Conservation (phyloP, 805 yeast species). For the Vanderwaltozyma tropicalis region DNA sequence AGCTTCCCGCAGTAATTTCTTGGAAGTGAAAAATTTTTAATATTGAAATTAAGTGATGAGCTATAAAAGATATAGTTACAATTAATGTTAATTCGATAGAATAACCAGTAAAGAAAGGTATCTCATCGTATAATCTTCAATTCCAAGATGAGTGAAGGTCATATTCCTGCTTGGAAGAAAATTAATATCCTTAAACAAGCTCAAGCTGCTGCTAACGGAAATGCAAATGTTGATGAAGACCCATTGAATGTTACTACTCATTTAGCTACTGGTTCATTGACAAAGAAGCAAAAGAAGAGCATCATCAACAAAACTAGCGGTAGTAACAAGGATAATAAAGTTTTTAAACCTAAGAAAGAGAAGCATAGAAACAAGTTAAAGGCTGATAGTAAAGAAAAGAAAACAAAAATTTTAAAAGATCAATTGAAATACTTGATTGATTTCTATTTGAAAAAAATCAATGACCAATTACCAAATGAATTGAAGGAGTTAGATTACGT, state of each 20-base stretch:
- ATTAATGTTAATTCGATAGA: too few species aligned
- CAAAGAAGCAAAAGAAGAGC: conserved; percentile 23
- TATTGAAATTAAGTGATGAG: too few species aligned
- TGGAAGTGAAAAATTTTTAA: too few species aligned
- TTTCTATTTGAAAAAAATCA: conserved; percentile 20
- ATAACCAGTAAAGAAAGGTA: too few species aligned
- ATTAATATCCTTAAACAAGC: conserved; percentile 14
- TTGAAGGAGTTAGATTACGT: conserved; percentile 17
- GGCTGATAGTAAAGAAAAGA: conserved; percentile 10
- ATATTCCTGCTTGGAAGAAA: conserved; percentile 31
- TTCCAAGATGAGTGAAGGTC: conserved; percentile 11
- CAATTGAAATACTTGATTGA: conserved; percentile 28
- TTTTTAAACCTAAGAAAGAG: conserved; percentile 11
- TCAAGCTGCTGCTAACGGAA: conserved; percentile 3
- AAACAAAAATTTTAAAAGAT: conserved; percentile 24
- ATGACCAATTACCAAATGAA: conserved; percentile 17
- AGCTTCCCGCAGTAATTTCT: too few species aligned
- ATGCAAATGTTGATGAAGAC: conserved; percentile 11
- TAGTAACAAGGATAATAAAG: conserved; percentile 8
- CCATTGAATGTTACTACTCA: conserved; percentile 30
- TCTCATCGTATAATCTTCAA: too few species aligned
- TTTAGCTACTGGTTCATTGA: conserved; percentile 25
- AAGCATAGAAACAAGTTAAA: conserved; percentile 4
- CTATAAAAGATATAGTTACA: too few species aligned
- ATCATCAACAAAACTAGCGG: conserved; percentile 19